Evolutionary conservation across 306 rosid species (phyloP).

Genomic region (Pyrus betulifolia): DNA sequence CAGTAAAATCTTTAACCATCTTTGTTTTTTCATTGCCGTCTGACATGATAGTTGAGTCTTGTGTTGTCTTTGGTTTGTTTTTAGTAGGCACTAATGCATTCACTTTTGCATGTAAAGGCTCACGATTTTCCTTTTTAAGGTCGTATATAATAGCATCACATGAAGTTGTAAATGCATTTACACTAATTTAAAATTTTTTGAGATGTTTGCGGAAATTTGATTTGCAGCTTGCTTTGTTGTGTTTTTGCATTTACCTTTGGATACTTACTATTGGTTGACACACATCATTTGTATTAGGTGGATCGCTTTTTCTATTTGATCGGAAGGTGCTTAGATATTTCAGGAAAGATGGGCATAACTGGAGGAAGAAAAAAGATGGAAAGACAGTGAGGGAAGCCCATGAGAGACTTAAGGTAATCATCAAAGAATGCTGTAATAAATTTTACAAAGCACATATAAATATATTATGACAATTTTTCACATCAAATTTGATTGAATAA

Average conservation of each 20-base stretch:
- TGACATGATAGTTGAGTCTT: not conserved
- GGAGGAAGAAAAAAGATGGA: conserved; percentile 97
- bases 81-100: not conserved
- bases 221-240: not conserved
- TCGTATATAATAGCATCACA: not conserved
- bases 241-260: not conserved
- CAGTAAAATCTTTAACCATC: not conserved
- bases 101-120: not conserved
- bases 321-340: conserved; percentile 87
- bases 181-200: not conserved
- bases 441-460: not conserved
- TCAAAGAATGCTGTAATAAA: not conserved
- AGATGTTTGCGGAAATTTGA: not conserved
- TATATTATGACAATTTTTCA: not conserved
- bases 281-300: conserved; percentile 44
- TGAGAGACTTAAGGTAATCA: conserved; percentile 78
- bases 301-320: conserved; percentile 85
- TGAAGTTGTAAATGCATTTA: not conserved
- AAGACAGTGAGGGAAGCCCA: conserved; percentile 92
- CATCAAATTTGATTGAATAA: not conserved
- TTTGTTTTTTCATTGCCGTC: not conserved
- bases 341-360: conserved; percentile 87
- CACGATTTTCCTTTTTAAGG: not conserved
- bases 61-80: not conserved
- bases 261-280: conserved; percentile 19